Evolutionary conservation across 352 stramenopile species (phyloP).

Genomic region (Phytophthora ramorum): DNA sequence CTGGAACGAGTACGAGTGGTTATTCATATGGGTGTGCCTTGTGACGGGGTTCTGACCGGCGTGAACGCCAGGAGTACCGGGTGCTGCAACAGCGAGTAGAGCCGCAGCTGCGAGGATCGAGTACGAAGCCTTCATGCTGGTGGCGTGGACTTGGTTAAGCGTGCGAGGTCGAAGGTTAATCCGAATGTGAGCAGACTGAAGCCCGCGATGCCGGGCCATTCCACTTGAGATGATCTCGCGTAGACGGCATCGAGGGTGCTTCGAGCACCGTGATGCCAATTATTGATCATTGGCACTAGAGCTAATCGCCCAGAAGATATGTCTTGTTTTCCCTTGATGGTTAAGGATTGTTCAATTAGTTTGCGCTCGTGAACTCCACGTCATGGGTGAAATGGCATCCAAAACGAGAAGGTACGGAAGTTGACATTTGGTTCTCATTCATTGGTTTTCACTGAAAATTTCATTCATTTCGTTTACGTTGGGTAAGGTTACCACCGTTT

Average conservation of each 20-base stretch:
- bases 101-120: slow-evolving; percentile 14
- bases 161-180: slow-evolving; percentile 6
- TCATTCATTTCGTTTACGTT: too few relatives aligned
- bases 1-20: slow-evolving; percentile 7
- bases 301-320: not conserved
- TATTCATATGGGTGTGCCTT: not conserved
- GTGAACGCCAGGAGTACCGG: slow-evolving; percentile 5
- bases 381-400: not conserved
- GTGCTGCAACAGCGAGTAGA: slow-evolving; percentile 9
- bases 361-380: not conserved
- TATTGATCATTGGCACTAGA: not conserved
- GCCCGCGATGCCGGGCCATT: not conserved
- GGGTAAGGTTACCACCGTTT: too few relatives aligned
- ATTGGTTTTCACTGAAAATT: too few relatives aligned
- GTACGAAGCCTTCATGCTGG: slow-evolving; percentile 17
- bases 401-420: not conserved
- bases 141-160: slow-evolving; percentile 6
- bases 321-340: not conserved
- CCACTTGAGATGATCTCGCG: not conserved
- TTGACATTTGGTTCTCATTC: not conserved
- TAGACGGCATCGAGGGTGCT: not conserved
- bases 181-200: slow-evolving; percentile 7
- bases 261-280: not conserved
- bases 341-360: not conserved
- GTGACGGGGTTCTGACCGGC: slow-evolving; percentile 2